Evolutionary conservation across 805 yeast species (phyloP), one percentile per base, ranked within the genome.

Genomic region (Lipomyces kockii): DNA sequence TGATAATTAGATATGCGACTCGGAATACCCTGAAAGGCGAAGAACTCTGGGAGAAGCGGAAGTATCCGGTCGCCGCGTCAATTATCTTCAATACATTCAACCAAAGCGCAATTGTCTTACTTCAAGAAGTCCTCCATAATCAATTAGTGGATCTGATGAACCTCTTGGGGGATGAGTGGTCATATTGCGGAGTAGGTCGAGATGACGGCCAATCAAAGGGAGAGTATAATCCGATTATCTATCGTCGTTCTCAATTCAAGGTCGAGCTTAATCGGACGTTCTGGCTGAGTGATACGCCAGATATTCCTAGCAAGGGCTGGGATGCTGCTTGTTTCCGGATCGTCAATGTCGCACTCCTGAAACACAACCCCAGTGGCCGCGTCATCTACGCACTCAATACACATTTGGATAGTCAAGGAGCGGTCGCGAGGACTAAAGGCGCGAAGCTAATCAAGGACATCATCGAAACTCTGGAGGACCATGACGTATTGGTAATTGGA

Each of bases 261-360:
- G 69, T 84, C 49, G 62, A 83, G 5, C 78, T 80, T 12, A 73
- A 78, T n/a, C 80, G 81, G 25, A 82, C 85, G 9, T 80, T 80
- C 63, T 86, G 89, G 89, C 76, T 86, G 14, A 82, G 86, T 68
- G 79, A 80, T 20, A 85, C 87, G 2, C 89, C 89, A 0, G 82
- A 80, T 57, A 76, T 72, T n/a, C 87, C 89, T 0, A 82, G 86
- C 17, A 77, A 71, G 57, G 85, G 84, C 5, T 83, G 86, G 84
- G 86, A 83, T 71, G 86, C 86, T 0, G 82, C 78, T 1, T 76
- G 74, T 35, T 74, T 75, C 7, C 76, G 87, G 66, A 80, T 82
- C 20, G 81, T 80, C 1, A 79, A 81, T 2, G 71, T 78, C 70
- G 80, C 76, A 3, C 74, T 76, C 39, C 73, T 80, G 12, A 71